phyloP scores from a whole-genome alignment of 257 asterid genomes.

The Petunia axillaris region DNA sequence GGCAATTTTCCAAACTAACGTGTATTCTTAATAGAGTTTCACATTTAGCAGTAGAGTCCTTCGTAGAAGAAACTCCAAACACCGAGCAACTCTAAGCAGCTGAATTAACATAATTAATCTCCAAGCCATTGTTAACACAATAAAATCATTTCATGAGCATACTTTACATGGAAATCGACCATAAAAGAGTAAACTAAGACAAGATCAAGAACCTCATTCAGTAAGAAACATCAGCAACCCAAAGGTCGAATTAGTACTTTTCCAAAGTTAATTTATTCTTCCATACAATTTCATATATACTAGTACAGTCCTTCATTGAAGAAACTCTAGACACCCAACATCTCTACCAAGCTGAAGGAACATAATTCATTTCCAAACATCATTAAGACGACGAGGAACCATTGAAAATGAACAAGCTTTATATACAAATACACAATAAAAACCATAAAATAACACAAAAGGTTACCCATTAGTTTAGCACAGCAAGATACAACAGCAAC shows the following conservation, averaged over 20 bases:
- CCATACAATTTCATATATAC: background rate
- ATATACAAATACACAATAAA: slow-evolving; percentile 14
- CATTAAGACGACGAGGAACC: background rate
- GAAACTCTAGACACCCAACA: background rate
- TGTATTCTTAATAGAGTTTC: background rate
- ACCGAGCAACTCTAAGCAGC: background rate
- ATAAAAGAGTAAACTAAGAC: too few relatives aligned
- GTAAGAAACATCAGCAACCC: slow-evolving; percentile 7
- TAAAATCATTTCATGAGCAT: too few relatives aligned
- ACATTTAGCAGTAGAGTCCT: background rate
- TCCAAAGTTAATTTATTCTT: slow-evolving; percentile 9
- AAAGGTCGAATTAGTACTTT: slow-evolving; percentile 36
- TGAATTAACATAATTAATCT: slow-evolving; percentile 3
- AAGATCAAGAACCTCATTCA: background rate
- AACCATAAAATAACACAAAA: background rate
- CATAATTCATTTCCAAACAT: background rate
- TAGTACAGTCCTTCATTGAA: background rate
- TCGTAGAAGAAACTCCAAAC: background rate
- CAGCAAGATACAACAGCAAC: slow-evolving; percentile 14
- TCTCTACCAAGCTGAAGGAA: background rate
- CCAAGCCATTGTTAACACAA: background rate
- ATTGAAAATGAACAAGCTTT: slow-evolving; percentile 8
- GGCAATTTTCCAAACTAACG: slow-evolving; percentile 39
- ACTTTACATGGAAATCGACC: too few relatives aligned
- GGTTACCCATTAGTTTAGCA: slow-evolving; percentile 22